Base-by-base conservation (phyloP, 768 basidiomycete genomes). In the Macrolepiota dolichaula region DNA sequence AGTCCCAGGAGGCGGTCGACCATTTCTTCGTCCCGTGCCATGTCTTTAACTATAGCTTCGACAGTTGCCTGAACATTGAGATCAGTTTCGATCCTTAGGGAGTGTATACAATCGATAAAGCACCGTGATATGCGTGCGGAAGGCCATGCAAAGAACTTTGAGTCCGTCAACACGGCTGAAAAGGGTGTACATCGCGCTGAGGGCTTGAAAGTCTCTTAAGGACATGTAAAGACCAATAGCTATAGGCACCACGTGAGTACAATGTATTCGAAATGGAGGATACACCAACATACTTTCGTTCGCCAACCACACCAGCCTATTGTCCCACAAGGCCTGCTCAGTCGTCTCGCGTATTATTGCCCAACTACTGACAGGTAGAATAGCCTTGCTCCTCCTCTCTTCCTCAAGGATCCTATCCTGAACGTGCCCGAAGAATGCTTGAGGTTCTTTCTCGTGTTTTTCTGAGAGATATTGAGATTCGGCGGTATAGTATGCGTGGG, bases 11-110 rank as follows among this genome's bases (percentile, higher is more conserved):
- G 81, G 19, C 81, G 77, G 19, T 83, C 77, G 3, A 96, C 87
- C 92, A 96, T 94, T 19, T 82, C 77, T 11, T 91, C 92, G 57
- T 94, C 94, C 13, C 74, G 76, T 4, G 74, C 73, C 2, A 66
- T 64, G 66, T 92, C 87, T 51, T 80, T 82, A 61, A 94, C 88
- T 62, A 94, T 87, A n/a, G 68, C 65, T 56, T 79, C 72, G 1
- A 92, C 91, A 0, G 73, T 77, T 27, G 70, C 72, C 91, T 92
- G 15, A 19, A 59, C 3, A 40, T 58, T 50, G 17, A 13, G 10
- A 24, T 27, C 25, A 24, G 47, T 24, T 24, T 49, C 19, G 3
- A 22, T 6, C 0, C 4, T 49, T 4, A 0, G 25, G 12, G 47
- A 3, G 2, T 13, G 5, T 2, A 12, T 12, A 49, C 6, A 19